These are phyloP conservation scores for Ceratocystis smalleyi DNA, from an alignment of 2,329 filamentous ascomycete species.

Conservation along the genomic window DNA sequence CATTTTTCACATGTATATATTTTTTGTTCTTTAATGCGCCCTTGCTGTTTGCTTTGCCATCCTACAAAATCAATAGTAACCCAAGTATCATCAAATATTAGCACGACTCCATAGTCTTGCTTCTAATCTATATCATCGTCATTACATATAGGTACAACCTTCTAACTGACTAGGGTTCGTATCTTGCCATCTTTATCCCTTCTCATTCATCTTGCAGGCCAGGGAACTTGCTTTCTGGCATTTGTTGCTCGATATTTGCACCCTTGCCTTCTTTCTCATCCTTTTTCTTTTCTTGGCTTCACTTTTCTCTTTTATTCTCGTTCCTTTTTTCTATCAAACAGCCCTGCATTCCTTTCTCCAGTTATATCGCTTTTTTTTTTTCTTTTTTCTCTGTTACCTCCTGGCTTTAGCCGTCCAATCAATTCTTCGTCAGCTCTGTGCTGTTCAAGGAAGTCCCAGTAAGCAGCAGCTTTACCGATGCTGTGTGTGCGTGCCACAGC, in stretches of 20 bases:
- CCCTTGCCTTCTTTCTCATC: not conserved
- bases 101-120: not conserved
- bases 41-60: not conserved
- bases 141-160: not conserved
- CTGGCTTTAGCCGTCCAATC: slow-evolving; percentile 1
- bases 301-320: not conserved
- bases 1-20: not conserved
- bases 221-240: not conserved
- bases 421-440: not conserved
- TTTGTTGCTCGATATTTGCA: not conserved
- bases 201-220: not conserved
- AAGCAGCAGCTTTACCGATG: slow-evolving; percentile 2
- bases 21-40: not conserved
- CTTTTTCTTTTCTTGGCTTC: not conserved
- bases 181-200: not conserved
- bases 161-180: not conserved
- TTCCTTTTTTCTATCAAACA: not conserved
- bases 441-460: slow-evolving; percentile 1
- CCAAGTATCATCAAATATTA: not conserved
- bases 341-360: not conserved
- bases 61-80: not conserved
- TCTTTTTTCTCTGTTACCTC: not conserved
- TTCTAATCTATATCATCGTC: not conserved
- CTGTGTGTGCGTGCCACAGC: slow-evolving; percentile 1
- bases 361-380: not conserved